Conservation (phyloP, 768 basidiomycete species). For the Suillus subluteus region DNA sequence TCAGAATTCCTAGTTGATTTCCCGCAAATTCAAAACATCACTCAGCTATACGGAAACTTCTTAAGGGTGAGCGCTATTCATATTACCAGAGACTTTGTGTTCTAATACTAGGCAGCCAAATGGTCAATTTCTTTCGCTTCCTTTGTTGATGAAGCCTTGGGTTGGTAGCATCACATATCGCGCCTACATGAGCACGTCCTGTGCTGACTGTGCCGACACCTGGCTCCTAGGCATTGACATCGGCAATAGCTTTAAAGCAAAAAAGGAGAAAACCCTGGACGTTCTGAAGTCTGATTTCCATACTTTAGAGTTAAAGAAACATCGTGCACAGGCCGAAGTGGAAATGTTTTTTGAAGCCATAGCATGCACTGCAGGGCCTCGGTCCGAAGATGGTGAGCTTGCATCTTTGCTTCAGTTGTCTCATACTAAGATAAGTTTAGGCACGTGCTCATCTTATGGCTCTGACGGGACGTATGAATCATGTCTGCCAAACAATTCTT, state of each 20-base stretch:
- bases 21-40: not conserved
- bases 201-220: not conserved
- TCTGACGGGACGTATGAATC: not conserved
- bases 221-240: not conserved
- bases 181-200: not conserved
- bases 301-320: not conserved
- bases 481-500: not conserved
- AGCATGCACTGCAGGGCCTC: not conserved
- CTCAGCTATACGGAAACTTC: not conserved
- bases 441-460: not conserved
- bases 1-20: not conserved
- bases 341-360: not conserved
- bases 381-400: not conserved
- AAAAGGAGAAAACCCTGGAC: not conserved
- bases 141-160: not conserved
- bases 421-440: not conserved
- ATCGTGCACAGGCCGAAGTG: not conserved
- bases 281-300: not conserved
- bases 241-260: not conserved
- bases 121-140: not conserved
- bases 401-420: not conserved
- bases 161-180: not conserved
- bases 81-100: not conserved
- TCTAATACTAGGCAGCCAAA: not conserved
- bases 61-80: not conserved